Conservation (phyloP, 331 rosid species). For the Malus hybrid region DNA sequence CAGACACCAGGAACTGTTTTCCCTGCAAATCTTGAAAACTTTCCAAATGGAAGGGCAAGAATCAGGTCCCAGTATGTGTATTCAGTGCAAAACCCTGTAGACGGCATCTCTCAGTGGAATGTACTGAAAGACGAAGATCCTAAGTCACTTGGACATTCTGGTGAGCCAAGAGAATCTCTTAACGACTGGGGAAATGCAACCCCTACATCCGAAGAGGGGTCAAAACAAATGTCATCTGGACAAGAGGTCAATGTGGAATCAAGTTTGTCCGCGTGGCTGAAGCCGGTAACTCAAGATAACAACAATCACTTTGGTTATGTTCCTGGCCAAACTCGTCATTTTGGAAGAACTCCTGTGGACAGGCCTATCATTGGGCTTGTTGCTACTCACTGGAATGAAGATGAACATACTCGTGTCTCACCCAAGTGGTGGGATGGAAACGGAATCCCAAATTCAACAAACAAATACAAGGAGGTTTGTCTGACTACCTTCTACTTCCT, state of each 20-base stretch:
- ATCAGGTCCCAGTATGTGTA: conserved; percentile 71
- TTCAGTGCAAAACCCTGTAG: conserved; percentile 37
- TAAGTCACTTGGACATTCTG: conserved; percentile 29
- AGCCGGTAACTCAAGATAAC: conserved; percentile 43
- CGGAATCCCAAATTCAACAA: conserved; percentile 90
- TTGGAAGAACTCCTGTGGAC: conserved; percentile 51
- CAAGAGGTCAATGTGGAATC: conserved; percentile 44
- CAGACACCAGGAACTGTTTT: conserved; percentile 95
- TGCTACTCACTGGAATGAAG: conserved; percentile 71
- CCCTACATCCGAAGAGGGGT: conserved; percentile 27
- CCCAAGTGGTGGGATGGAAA: conserved; percentile 78
- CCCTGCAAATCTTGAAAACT: conserved; percentile 48
- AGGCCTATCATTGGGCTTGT: conserved; percentile 67
- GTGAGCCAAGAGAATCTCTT: conserved; percentile 35
- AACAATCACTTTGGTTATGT: conserved; percentile 11
- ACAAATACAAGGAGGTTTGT: conserved; percentile 80
- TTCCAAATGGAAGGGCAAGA: conserved; percentile 39
- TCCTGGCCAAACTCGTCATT: conserved; percentile 16
- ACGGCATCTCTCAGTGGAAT: conserved; percentile 33
- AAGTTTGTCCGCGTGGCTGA: conserved; percentile 60
- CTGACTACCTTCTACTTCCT: neutral
- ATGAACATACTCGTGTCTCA: conserved; percentile 40
- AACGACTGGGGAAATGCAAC: conserved; percentile 32
- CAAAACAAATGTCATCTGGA: conserved; percentile 21
- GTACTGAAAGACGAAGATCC: conserved; percentile 38